A percentile compares a stretch with the other conserved stretches of the same genome.
These are phyloP conservation scores for Mycena indigotica DNA, from an alignment of 768 basidiomycete genomes.

Conservation along the genomic window DNA sequence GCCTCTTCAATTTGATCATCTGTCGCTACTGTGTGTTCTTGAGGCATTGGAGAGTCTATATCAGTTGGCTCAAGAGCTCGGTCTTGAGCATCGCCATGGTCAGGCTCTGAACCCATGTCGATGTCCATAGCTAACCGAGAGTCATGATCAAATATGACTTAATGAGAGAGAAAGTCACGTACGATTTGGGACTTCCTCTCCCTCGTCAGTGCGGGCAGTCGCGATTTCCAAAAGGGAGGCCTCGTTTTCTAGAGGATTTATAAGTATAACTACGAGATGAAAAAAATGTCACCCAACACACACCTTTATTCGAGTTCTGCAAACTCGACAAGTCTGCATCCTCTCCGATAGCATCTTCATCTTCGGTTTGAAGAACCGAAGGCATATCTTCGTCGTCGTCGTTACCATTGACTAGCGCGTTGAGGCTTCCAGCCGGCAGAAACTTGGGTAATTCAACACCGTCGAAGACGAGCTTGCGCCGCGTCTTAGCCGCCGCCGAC, in stretches of 20 bases:
- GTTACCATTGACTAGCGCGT: neutral
- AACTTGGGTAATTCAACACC: constrained; percentile 13
- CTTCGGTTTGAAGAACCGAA: neutral
- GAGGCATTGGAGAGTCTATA: constrained; percentile 18
- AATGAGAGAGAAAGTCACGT: neutral
- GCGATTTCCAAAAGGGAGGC: constrained; percentile 10
- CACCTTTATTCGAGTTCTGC: neutral
- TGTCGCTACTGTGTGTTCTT: constrained; percentile 14
- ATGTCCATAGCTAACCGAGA: neutral
- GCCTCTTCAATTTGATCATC: constrained; percentile 24
- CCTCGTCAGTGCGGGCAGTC: constrained; percentile 12
- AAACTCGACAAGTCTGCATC: neutral
- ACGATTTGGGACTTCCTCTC: neutral
- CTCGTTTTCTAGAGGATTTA: constrained; percentile 16
- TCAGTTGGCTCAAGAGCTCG: neutral
- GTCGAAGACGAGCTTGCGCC: constrained; percentile 15
- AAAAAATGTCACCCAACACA: neutral
- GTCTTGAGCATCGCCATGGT: neutral
- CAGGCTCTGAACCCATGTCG: neutral
- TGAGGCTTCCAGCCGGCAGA: neutral
- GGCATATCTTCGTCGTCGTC: neutral
- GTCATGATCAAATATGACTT: neutral
- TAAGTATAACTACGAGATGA: neutral
- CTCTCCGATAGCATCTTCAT: constrained; percentile 18
- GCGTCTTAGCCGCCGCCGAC: constrained; percentile 2